phyloP scores from a whole-genome alignment of 306 rosid genomes.

The Alnus rubra region DNA sequence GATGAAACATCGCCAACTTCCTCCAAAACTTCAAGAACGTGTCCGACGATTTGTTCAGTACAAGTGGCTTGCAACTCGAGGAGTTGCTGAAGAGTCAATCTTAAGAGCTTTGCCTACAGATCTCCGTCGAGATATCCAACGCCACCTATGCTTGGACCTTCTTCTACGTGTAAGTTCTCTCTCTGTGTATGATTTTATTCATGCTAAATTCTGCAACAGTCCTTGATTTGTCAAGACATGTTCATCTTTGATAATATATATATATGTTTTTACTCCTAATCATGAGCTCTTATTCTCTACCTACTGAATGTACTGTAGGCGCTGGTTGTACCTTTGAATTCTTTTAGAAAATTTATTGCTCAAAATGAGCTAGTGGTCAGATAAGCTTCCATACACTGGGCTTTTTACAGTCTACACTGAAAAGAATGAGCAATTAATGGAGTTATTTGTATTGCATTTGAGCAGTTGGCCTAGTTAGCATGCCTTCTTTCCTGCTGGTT shows the following conservation, averaged over 20 bases:
- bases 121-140: conserved; percentile 84
- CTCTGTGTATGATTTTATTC: background rate
- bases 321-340: background rate
- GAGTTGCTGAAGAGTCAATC: conserved; percentile 85
- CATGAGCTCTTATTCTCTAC: background rate
- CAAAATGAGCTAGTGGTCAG: background rate
- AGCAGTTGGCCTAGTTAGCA: background rate
- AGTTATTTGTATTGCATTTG: background rate
- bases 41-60: conserved; percentile 76
- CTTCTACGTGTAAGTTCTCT: conserved; percentile 71
- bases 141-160: conserved; percentile 87
- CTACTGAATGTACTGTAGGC: background rate
- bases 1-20: conserved; percentile 94
- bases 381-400: background rate
- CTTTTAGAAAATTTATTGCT: background rate
- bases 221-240: background rate
- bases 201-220: background rate
- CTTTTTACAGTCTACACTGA: background rate
- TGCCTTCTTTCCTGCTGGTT: background rate
- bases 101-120: conserved; percentile 66
- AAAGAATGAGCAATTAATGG: background rate
- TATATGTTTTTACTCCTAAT: background rate
- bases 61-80: conserved; percentile 94
- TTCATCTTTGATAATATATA: background rate
- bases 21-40: conserved; percentile 63